Evolutionary conservation across 2,329 filamentous ascomycete species (phyloP).

Genomic region (Botrytis pseudocinerea): DNA sequence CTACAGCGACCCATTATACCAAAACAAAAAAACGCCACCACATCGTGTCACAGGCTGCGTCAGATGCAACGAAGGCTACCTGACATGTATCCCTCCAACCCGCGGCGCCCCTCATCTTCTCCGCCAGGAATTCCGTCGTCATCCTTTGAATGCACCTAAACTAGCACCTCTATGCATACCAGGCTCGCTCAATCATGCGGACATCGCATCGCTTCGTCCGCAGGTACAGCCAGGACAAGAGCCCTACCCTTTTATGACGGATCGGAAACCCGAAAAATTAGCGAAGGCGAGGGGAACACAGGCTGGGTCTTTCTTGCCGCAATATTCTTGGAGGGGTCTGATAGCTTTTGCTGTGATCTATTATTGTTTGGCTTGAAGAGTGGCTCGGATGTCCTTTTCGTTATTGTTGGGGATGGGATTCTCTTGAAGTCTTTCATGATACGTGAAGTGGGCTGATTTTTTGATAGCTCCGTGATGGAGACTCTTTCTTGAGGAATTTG

Average conservation of each 20-base stretch:
- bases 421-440: not conserved
- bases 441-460: not conserved
- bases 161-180: not conserved
- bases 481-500: not conserved
- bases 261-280: not conserved
- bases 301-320: not conserved
- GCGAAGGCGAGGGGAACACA: too few species aligned
- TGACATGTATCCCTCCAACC: not conserved
- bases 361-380: not conserved
- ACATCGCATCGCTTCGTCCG: not conserved
- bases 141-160: not conserved
- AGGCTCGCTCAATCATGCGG: not conserved
- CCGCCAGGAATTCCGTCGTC: slow-evolving; percentile 3
- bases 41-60: not conserved
- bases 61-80: slow-evolving; percentile 1
- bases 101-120: not conserved
- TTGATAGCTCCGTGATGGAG: not conserved
- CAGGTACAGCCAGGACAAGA: not conserved
- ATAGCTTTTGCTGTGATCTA: not conserved
- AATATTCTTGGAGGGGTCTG: too few species aligned
- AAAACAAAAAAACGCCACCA: not conserved
- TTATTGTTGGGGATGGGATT: too few species aligned
- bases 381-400: not conserved
- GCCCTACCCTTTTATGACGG: not conserved
- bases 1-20: not conserved